A percentile compares a stretch with the other conserved stretches of the same genome.
Conservation (phyloP, 257 asterid species). For the Plantago ovata region DNA sequence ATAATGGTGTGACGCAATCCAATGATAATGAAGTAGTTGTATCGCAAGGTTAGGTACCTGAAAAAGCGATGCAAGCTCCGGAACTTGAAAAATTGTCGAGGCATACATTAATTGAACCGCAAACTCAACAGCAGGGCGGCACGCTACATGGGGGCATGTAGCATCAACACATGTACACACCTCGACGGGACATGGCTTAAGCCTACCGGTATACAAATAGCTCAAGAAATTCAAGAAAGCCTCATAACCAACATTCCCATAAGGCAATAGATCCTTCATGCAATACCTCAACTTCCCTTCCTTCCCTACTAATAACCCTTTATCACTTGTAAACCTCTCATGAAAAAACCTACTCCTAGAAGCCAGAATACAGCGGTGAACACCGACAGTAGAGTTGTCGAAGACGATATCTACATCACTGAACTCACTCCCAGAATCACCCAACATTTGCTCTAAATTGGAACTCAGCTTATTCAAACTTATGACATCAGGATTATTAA, state of each 20-base stretch:
- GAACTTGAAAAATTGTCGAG: conserved; percentile 48
- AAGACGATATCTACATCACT: conserved; percentile 58
- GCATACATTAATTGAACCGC: conserved; percentile 68
- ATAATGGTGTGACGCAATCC: not conserved
- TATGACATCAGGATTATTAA: conserved; percentile 36
- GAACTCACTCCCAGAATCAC: conserved; percentile 36
- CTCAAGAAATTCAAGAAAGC: conserved; percentile 50
- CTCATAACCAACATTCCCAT: conserved; percentile 61
- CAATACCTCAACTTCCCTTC: conserved; percentile 41
- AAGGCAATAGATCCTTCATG: conserved; percentile 50
- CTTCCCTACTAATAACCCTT: conserved; percentile 29
- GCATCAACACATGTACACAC: conserved; percentile 60
- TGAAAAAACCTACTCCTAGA: conserved; percentile 51
- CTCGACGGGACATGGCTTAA: conserved; percentile 50
- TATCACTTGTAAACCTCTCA: conserved; percentile 38
- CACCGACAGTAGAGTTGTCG: conserved; percentile 41
- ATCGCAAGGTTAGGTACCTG: conserved; percentile 39
- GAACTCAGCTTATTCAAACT: conserved; percentile 50
- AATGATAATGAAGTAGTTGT: not conserved
- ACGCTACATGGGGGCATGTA: conserved; percentile 51
- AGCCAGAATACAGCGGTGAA: conserved; percentile 69
- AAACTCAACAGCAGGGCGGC: conserved; percentile 59
- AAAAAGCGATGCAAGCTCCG: conserved; percentile 65
- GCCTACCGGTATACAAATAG: conserved; percentile 66
- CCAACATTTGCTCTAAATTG: conserved; percentile 45